phyloP scores from a whole-genome alignment of 768 basidiomycete genomes.

The Goffeauzyma gilvescens region DNA sequence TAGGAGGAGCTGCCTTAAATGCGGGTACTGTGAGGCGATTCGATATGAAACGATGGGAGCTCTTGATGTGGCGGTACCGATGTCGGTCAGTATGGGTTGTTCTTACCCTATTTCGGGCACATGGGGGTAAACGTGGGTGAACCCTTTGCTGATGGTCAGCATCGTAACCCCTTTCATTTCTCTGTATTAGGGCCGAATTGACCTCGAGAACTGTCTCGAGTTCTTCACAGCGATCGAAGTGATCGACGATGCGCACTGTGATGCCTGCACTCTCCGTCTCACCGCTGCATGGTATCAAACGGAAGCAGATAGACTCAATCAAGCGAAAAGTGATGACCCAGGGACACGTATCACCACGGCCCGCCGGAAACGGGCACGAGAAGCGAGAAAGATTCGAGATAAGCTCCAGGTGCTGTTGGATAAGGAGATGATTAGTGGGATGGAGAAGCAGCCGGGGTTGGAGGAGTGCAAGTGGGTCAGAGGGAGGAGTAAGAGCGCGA shows the following conservation, averaged over 20 bases:
- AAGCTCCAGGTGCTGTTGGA: conserved; percentile 47
- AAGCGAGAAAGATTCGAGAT: conserved; percentile 47
- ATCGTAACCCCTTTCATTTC: background rate
- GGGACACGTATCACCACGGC: conserved; percentile 1
- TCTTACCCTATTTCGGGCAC: background rate
- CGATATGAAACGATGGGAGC: conserved; percentile 53
- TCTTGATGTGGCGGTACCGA: conserved; percentile 26
- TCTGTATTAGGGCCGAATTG: conserved; percentile 24
- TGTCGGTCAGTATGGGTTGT: conserved; percentile 14
- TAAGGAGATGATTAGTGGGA: conserved; percentile 53
- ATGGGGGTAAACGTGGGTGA: no score
- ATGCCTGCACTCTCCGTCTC: conserved; percentile 66
- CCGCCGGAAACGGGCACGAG: conserved; percentile 38
- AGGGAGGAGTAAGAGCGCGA: conserved; percentile 53
- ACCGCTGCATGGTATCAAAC: conserved; percentile 46
- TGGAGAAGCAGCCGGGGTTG: conserved; percentile 40
- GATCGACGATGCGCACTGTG: conserved; percentile 78
- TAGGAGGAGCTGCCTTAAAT: conserved; percentile 63
- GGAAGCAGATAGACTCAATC: conserved; percentile 42
- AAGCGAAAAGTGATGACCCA: background rate
- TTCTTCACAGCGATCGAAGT: conserved; percentile 79
- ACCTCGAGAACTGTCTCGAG: conserved; percentile 61
- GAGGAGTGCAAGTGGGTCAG: conserved; percentile 64
- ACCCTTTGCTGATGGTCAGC: no score
- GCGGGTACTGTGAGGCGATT: conserved; percentile 72